phyloP scores from a whole-genome alignment of 2,329 filamentous ascomycete genomes.

The Tolypocladium capitatum region DNA sequence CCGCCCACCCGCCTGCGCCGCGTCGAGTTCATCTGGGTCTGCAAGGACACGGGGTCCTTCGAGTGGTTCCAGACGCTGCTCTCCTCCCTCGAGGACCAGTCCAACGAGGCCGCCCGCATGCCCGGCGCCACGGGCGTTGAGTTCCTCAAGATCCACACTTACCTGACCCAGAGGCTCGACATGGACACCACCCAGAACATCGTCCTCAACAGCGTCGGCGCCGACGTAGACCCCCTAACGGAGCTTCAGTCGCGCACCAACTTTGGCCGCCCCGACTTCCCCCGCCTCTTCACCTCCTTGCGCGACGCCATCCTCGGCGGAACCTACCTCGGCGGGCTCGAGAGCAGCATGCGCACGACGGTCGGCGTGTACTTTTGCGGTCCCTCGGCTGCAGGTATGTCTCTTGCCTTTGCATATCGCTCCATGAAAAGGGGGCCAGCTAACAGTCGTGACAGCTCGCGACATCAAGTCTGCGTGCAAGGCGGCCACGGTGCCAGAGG shows the following conservation, averaged over 20 bases:
- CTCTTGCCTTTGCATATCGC: background rate
- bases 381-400: conserved; percentile 55
- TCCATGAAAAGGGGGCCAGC: conserved; percentile 4
- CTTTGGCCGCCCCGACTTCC: conserved; percentile 88
- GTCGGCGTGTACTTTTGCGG: conserved; percentile 98
- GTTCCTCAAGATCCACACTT: conserved; percentile 96
- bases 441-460: conserved; percentile 46
- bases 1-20: conserved; percentile 78
- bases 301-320: conserved; percentile 75
- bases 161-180: conserved; percentile 87
- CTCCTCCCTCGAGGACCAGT: conserved; percentile 80
- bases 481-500: conserved; percentile 57
- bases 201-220: conserved; percentile 86
- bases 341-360: conserved; percentile 63
- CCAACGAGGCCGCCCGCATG: conserved; percentile 52
- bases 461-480: conserved; percentile 76
- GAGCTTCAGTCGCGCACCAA: conserved; percentile 84
- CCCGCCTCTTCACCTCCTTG: conserved; percentile 68
- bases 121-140: conserved; percentile 58
- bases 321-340: conserved; percentile 71
- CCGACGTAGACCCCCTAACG: conserved; percentile 77
- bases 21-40: conserved; percentile 98
- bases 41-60: conserved; percentile 88
- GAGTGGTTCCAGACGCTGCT: conserved; percentile 98
- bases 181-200: conserved; percentile 92